Conservation (phyloP, 352 stramenopile species). For the Elongisporangium anandrum region DNA sequence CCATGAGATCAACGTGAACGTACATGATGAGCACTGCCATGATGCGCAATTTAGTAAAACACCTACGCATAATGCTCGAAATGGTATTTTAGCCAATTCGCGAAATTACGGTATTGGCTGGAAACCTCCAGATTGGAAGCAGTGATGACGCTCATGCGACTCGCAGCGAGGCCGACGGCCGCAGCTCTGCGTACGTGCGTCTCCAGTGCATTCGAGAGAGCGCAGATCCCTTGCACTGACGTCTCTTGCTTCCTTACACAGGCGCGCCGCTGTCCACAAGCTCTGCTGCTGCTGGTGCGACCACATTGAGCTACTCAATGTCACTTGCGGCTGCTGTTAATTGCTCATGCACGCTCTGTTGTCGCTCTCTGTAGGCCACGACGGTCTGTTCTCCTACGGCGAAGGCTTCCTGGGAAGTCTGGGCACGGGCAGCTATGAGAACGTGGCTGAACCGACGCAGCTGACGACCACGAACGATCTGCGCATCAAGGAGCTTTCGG, state of each 20-base stretch:
- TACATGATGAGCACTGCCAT: too few species aligned
- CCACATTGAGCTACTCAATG: not conserved
- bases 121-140: not conserved
- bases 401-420: constrained; percentile 75
- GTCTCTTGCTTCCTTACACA: not conserved
- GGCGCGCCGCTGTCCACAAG: not conserved
- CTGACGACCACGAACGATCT: constrained; percentile 39
- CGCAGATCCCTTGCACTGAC: not conserved
- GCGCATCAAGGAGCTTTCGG: constrained; percentile 58
- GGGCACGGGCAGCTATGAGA: constrained; percentile 61
- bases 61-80: not conserved
- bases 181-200: not conserved
- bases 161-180: not conserved
- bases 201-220: not conserved
- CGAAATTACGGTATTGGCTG: not conserved
- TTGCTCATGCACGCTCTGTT: not conserved
- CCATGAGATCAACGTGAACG: too few species aligned
- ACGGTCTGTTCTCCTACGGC: constrained; percentile 66
- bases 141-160: not conserved
- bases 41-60: not conserved
- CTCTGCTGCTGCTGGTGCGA: not conserved
- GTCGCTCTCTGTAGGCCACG: not conserved
- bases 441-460: constrained; percentile 36
- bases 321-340: not conserved
- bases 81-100: not conserved